A percentile compares a stretch with the other conserved stretches of the same genome.
phyloP scores from a whole-genome alignment of 345 rosid genomes.

The Trapa bicornis region DNA sequence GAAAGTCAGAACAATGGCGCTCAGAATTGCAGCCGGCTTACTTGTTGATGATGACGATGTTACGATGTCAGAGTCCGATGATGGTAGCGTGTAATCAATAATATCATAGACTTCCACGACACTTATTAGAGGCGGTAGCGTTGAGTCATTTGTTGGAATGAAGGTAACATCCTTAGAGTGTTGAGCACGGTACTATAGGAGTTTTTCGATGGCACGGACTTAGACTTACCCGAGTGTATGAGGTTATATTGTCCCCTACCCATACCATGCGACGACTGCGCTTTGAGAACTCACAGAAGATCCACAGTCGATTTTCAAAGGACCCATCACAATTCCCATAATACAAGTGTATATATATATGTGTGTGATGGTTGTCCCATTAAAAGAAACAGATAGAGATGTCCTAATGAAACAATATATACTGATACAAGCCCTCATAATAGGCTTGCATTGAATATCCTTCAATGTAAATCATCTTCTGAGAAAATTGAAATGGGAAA shows the following conservation, averaged over 20 bases:
- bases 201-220: background rate
- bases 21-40: background rate
- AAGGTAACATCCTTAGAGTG: background rate
- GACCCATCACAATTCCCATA: constrained; percentile 29
- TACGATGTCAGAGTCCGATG: background rate
- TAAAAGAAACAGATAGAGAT: no score
- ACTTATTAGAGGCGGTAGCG: background rate
- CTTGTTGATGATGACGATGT: background rate
- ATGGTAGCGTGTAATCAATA: background rate
- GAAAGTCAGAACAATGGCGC: background rate
- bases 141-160: background rate
- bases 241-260: constrained; percentile 16
- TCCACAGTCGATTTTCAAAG: constrained; percentile 23
- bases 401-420: no score
- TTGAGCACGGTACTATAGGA: no score
- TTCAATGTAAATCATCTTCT: no score
- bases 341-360: constrained; percentile 8
- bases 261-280: constrained; percentile 12
- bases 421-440: no score
- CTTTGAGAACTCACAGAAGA: constrained; percentile 4
- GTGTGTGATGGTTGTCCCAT: no score
- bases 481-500: no score
- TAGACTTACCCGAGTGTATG: constrained; percentile 16
- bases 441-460: no score
- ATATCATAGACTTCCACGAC: background rate